Evolutionary conservation across 1,284 basidiomycete species (phyloP), one percentile per base, ranked within the genome.

Genomic region (Psilocybe mexicana): DNA sequence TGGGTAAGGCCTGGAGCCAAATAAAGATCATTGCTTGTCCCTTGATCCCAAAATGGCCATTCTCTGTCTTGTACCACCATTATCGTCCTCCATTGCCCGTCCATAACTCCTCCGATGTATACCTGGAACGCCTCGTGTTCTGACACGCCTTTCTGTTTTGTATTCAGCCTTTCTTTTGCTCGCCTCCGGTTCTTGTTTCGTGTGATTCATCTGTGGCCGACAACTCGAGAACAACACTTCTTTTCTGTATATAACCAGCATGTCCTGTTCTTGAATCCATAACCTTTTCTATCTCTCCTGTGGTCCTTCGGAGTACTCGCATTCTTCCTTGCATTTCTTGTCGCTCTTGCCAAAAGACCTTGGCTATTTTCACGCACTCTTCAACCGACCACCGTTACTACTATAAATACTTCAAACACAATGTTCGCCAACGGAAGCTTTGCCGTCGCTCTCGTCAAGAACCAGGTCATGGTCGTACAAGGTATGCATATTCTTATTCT

Each of bases 391-490:
- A 40, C 25, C 33, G 43, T 43, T 23, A 18, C 30, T 26, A 45
- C 25, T 14, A 18, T 18, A 25, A 46, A 10, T 49, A 25, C 11
- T 25, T 12, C 35, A 11, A 51, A 25, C 14, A 66, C 45, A 12
- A 80, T 78, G 72, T 77, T 88, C 77, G 74, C 81, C 62, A 72
- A 80, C 67, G 83, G 86, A 52, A 78, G 80, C 44, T 72, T 88
- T 58, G 87, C 85, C 54, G 79, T 89, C 57, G 87, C 87, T 28
- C 67, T 88, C 57, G 84, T 89, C 50, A 81, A 84, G 62, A 81
- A 79, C 63, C 81, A 85, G 65, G 82, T 89, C 26, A 81, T 81
- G 76, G 67, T 88, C 58, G 82, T 88, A 33, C 81, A 86, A 82
- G 82, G 86, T 86, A 63, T 33, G 23, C 23, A 35, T 36, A 30